Evolutionary conservation across 352 stramenopile genomes (phyloP).

Genomic region (Peronosclerospora sorghi): DNA sequence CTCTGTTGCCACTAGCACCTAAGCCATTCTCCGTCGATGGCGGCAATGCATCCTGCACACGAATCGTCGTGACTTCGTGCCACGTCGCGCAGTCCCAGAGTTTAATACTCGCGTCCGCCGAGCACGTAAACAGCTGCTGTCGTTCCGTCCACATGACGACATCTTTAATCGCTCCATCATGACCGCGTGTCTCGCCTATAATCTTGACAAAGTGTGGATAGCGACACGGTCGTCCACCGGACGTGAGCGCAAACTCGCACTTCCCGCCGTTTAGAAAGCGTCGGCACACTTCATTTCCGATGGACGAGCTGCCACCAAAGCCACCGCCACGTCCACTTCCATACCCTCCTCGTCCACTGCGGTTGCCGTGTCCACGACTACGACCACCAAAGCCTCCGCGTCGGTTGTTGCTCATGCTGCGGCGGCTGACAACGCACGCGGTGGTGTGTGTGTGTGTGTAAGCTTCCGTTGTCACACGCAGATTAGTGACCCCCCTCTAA

Average conservation of each 20-base stretch:
- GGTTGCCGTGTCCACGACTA: conserved; percentile 37
- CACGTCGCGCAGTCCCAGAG: conserved; percentile 76
- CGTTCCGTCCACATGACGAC: conserved; percentile 58
- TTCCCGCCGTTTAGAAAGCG: conserved; percentile 55
- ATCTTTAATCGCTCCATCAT: conserved; percentile 65
- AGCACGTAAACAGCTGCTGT: conserved; percentile 74
- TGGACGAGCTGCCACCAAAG: conserved; percentile 12
- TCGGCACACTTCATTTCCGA: conserved; percentile 59
- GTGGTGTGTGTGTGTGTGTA: too few relatives aligned
- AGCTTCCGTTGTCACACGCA: too few relatives aligned
- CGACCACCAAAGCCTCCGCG: conserved; percentile 48
- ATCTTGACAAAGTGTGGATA: conserved; percentile 79
- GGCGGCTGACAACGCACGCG: too few relatives aligned
- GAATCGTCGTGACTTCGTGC: conserved; percentile 73
- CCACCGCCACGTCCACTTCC: conserved; percentile 26
- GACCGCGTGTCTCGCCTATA: conserved; percentile 67
- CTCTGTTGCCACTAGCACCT: conserved; percentile 3
- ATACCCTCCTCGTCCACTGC: conserved; percentile 18
- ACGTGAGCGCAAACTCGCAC: conserved; percentile 43
- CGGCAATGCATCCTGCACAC: conserved; percentile 24
- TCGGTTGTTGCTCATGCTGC: conserved; percentile 51
- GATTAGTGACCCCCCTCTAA: too few relatives aligned
- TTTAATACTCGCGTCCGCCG: conserved; percentile 60
- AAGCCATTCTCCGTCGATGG: conserved; percentile 3
- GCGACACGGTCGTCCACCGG: conserved; percentile 38